Conservation (phyloP, 805 yeast species). For the Naumovozyma dairenensis region DNA sequence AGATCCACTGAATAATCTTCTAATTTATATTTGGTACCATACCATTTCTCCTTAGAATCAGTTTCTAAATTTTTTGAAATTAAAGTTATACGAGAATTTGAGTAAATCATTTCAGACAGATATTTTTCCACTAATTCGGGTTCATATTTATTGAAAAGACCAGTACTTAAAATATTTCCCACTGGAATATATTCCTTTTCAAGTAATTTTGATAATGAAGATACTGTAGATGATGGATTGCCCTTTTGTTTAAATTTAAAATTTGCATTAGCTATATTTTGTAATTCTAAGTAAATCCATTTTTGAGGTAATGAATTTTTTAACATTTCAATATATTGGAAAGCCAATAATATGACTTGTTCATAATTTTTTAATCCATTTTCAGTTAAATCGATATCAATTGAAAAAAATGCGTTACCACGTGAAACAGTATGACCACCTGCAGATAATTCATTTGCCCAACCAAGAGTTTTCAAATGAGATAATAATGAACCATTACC, state of each 20-base stretch:
- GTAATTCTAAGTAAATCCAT: slow-evolving; percentile 74
- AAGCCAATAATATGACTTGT: slow-evolving; percentile 46
- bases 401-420: slow-evolving; percentile 57
- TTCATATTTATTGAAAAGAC: slow-evolving; percentile 50
- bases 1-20: slow-evolving; percentile 36
- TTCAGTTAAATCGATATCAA: slow-evolving; percentile 68
- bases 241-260: slow-evolving; percentile 77
- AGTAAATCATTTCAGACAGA: slow-evolving; percentile 40
- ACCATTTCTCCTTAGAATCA: slow-evolving; percentile 65
- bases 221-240: slow-evolving; percentile 63
- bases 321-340: slow-evolving; percentile 66
- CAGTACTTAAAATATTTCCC: slow-evolving; percentile 46
- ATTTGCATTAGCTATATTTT: slow-evolving; percentile 53
- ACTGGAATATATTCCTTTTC: slow-evolving; percentile 56
- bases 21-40: slow-evolving; percentile 70
- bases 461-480: slow-evolving; percentile 57
- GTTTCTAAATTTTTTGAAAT: slow-evolving; percentile 44
- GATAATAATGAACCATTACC: slow-evolving; percentile 75
- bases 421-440: slow-evolving; percentile 60
- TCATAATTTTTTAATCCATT: slow-evolving; percentile 58
- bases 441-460: slow-evolving; percentile 72
- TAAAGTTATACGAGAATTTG: slow-evolving; percentile 52
- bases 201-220: slow-evolving; percentile 50
- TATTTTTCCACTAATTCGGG: slow-evolving; percentile 43
- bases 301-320: slow-evolving; percentile 50